Base-by-base conservation (phyloP, 2,329 filamentous ascomycete species). In the Onygenales sp. region DNA sequence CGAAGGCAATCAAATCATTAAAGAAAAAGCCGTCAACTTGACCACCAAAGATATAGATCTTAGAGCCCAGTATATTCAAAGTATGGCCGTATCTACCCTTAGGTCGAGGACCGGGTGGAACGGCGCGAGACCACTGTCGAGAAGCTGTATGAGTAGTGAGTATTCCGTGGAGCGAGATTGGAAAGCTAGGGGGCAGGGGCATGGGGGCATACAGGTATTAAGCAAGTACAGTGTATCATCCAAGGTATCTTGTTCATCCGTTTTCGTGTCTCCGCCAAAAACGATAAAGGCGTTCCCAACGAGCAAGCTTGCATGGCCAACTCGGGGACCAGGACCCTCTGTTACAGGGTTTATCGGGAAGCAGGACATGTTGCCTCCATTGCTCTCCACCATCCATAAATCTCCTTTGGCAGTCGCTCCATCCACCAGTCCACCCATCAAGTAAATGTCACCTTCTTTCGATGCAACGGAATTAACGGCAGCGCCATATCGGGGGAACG, bases 281-380 rank as follows among this genome's bases (percentile, higher is more conserved):
- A 98, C 93, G 61, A 98, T 98, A 69, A 97, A 98, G 0, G 93
- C 93, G 71, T 98, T 98, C 54, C 94, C 94, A 52, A 98, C 93
- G 13, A 98, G 78, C 64, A 98, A 76, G 75, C 91, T 94, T 17
- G 92, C 81, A 73, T 98, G 93, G 3, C 93, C 93, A 51, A 98
- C 93, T 74, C 93, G 83, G 1, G 94, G 93, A 3, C 93, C 91
- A 1, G 93, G 94, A 0, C 93, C 93, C 70, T 98, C 93, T 17
- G 90, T 87, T 0, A 90, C 93, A 0, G 93, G 96, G 9, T 87
- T 83, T 53, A 98, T 83, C 27, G 91, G 92, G 67, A 94, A 95
- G 70, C 93, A 97, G 21, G 89, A 82, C 77, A 97, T 83, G 67
- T 82, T 91, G 7, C 85, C 86, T 35, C 75, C 77, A 51, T 86